Percentiles rank a stretch among this genome's conserved stretches.
phyloP scores from a whole-genome alignment of 1,139 yeast species.

The Blastobotrys aristatus region DNA sequence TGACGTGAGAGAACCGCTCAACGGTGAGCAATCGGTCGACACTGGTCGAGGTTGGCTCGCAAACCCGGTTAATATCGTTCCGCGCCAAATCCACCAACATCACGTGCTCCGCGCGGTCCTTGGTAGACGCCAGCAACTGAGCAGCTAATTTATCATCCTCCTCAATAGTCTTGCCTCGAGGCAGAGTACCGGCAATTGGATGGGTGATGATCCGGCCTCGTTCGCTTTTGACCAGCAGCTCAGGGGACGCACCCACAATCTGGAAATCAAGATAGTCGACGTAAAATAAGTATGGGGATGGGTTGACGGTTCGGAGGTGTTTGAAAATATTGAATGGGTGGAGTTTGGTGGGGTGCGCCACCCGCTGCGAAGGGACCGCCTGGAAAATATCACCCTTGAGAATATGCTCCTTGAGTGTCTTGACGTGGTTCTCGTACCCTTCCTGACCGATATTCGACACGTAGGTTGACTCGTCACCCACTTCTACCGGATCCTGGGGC shows the following conservation, averaged over 20 bases:
- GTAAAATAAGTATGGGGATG: slow-evolving; percentile 93
- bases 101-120: slow-evolving; percentile 96
- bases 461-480: slow-evolving; percentile 52
- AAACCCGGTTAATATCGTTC: slow-evolving; percentile 91
- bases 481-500: slow-evolving; percentile 66
- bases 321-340: slow-evolving; percentile 96
- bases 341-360: slow-evolving; percentile 87
- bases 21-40: slow-evolving; percentile 87
- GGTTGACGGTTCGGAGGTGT: slow-evolving; percentile 91
- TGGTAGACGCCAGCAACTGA: slow-evolving; percentile 67
- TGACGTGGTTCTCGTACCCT: slow-evolving; percentile 84
- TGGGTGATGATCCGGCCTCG: slow-evolving; percentile 79
- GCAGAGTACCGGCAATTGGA: slow-evolving; percentile 96
- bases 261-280: slow-evolving; percentile 89
- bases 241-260: slow-evolving; percentile 96
- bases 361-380: slow-evolving; percentile 96
- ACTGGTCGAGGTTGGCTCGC: slow-evolving; percentile 74
- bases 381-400: slow-evolving; percentile 90
- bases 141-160: slow-evolving; percentile 85
- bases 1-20: slow-evolving; percentile 94
- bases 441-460: slow-evolving; percentile 87
- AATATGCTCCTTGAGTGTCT: slow-evolving; percentile 70
- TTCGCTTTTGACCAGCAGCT: slow-evolving; percentile 80
- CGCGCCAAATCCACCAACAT: slow-evolving; percentile 97
- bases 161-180: slow-evolving; percentile 81